These are phyloP conservation scores for Pestalotiopsis fici DNA, from an alignment of 2,329 filamentous ascomycete species.

Conservation along the genomic window DNA sequence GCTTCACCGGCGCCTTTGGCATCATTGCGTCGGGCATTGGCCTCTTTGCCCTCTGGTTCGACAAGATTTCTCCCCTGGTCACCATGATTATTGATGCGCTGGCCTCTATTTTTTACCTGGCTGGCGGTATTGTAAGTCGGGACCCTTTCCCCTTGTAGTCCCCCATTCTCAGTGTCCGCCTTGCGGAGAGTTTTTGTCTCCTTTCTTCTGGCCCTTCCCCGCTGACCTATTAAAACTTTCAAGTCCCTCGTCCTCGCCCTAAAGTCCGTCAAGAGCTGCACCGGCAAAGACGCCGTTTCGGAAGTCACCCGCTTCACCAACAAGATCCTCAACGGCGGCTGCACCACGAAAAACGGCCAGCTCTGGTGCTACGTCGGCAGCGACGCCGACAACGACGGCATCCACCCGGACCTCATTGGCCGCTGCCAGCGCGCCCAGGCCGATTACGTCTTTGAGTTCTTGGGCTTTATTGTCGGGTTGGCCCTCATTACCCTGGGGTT, in stretches of 20 bases:
- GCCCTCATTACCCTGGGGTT: slow-evolving; percentile 20
- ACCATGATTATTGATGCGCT: slow-evolving; percentile 26
- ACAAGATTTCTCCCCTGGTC: slow-evolving; percentile 27
- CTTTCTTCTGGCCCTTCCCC: background rate
- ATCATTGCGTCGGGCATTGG: slow-evolving; percentile 29
- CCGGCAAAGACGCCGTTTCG: slow-evolving; percentile 8
- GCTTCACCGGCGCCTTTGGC: slow-evolving; percentile 33
- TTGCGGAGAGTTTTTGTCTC: too few species aligned
- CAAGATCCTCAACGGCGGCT: slow-evolving; percentile 32
- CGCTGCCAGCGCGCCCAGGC: slow-evolving; percentile 29
- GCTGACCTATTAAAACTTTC: background rate
- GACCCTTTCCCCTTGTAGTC: too few species aligned
- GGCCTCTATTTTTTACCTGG: slow-evolving; percentile 30
- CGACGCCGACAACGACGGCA: slow-evolving; percentile 2
- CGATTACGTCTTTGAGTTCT: slow-evolving; percentile 30
- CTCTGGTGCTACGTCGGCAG: slow-evolving; percentile 15
- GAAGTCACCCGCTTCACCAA: slow-evolving; percentile 16
- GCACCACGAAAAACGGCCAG: slow-evolving; percentile 7
- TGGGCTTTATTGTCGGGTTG: slow-evolving; percentile 25
- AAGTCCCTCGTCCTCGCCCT: slow-evolving; percentile 32
- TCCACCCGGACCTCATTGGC: slow-evolving; percentile 7
- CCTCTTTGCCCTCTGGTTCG: slow-evolving; percentile 25
- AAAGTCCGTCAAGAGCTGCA: slow-evolving; percentile 28
- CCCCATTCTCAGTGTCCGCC: too few species aligned
- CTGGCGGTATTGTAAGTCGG: slow-evolving; percentile 32